Evolutionary conservation across 2,329 filamentous ascomycete genomes (phyloP).

Genomic region (Dothiorella sarmentorum): DNA sequence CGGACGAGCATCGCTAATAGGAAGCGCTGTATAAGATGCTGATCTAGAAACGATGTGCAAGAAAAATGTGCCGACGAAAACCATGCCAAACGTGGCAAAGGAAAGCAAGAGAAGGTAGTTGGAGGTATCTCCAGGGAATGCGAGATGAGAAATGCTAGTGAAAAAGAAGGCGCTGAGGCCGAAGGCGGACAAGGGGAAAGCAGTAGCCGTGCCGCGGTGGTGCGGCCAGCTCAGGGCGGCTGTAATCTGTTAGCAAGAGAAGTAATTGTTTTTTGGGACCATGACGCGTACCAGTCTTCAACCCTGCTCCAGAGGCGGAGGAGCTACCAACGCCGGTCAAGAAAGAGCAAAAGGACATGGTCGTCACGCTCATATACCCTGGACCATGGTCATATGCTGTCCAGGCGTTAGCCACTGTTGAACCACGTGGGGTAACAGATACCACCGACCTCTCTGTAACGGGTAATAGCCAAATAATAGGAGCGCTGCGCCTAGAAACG

Average conservation of each 20-base stretch:
- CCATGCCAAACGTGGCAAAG: conserved; percentile 72
- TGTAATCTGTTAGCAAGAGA: conserved; percentile 28
- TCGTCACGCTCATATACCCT: conserved; percentile 52
- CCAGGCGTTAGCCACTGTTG: conserved; percentile 26
- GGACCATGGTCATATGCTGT: conserved; percentile 69
- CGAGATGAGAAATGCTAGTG: conserved; percentile 69
- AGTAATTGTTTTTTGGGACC: too few species aligned
- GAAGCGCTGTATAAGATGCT: conserved; percentile 59
- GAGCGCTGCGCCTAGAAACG: conserved; percentile 68
- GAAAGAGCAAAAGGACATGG: conserved; percentile 79
- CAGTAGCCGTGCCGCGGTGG: conserved; percentile 88
- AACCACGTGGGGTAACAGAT: conserved; percentile 4
- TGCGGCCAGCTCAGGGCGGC: conserved; percentile 89
- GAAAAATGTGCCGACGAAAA: conserved; percentile 78
- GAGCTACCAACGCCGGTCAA: conserved; percentile 86
- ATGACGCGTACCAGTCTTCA: conserved; percentile 72
- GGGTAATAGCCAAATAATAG: conserved; percentile 82
- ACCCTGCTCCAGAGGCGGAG: conserved; percentile 80
- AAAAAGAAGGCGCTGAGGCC: conserved; percentile 97
- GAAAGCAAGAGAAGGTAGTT: conserved; percentile 77
- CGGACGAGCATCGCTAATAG: conserved; percentile 43
- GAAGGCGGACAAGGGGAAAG: conserved; percentile 88
- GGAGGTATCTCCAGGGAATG: conserved; percentile 80
- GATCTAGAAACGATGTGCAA: conserved; percentile 62
- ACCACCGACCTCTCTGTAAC: conserved; percentile 56